Evolutionary conservation across 345 rosid species (phyloP), one percentile per base, ranked within the genome.

Genomic region (Crucihimalaya himalaica): DNA sequence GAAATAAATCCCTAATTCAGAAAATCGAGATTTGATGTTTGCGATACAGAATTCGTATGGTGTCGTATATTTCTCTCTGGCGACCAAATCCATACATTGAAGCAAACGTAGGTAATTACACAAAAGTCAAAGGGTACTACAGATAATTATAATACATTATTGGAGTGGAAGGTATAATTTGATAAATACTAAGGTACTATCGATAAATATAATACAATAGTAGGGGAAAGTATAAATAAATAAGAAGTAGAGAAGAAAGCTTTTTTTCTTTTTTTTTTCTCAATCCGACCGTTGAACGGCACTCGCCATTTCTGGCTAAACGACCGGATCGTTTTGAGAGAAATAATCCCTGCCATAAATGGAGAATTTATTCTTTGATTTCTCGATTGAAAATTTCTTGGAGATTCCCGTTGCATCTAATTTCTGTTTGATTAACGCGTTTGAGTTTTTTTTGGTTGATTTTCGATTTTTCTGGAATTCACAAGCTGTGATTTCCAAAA

Each of bases 281-380:
- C 14, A 83, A 79, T 51, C 68, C 55, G 70, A 85, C 85, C 81
- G 85, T 87, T 84, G 67, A 84, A 73, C 66, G 46, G 61, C 62
- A 43, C 66, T 56, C 62, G 66, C 56, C 58, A 73, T 77, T 78
- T 62, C 64, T 75, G 83, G 84, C 86, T 65, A 52, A 70, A 72
- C 77, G 73, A 78, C 52, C 82, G 86, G 87, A 82, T 86, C 86
- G 61, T 65, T 75, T 18, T 29, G 47, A 65, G 78, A 71, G 66
- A 63, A 63, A 46, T 1, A 10, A 4, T 2, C 63, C 72, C 45
- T 48, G 52, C 75, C 74, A 68, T 65, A 58, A 71, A 71, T 77
- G 63, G 50, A 27, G 63, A 77, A 10, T 40, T 65, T 57, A 9
- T 12, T 64, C 62, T 28, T 57, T 10, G 18, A n/a, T 70, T 63